phyloP scores from a whole-genome alignment of 2,329 filamentous ascomycete species.

The Hypoxylon sp. region DNA sequence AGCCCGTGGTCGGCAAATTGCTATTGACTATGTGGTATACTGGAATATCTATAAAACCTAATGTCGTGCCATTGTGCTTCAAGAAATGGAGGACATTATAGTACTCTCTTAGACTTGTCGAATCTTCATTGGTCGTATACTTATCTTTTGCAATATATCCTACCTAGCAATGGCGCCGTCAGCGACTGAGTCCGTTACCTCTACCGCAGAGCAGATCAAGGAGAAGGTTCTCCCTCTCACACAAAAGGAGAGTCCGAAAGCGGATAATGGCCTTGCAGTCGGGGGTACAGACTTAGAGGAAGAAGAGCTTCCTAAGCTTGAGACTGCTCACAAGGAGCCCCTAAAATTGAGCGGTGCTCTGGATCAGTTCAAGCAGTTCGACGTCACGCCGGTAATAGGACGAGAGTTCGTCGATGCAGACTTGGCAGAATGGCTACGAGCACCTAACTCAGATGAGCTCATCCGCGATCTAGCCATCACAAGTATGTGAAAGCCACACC shows the following conservation, averaged over 20 bases:
- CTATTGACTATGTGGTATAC: neutral
- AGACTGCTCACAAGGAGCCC: slow-evolving; percentile 46
- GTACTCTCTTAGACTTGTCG: no score
- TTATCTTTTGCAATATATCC: no score
- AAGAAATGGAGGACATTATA: no score
- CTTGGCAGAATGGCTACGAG: slow-evolving; percentile 67
- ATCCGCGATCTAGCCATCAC: slow-evolving; percentile 73
- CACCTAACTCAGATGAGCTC: slow-evolving; percentile 68
- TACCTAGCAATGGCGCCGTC: slow-evolving; percentile 39
- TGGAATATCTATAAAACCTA: slow-evolving; percentile 8
- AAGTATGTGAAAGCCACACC: slow-evolving; percentile 53
- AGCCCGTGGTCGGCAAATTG: slow-evolving; percentile 24
- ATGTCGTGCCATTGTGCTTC: neutral
- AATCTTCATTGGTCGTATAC: no score
- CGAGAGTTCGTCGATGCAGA: slow-evolving; percentile 67
- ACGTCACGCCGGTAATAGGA: slow-evolving; percentile 69
- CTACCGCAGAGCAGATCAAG: slow-evolving; percentile 39
- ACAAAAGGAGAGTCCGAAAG: slow-evolving; percentile 22
- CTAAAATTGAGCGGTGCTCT: slow-evolving; percentile 60
- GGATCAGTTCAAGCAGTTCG: slow-evolving; percentile 62
- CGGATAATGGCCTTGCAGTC: slow-evolving; percentile 22
- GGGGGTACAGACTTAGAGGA: slow-evolving; percentile 28
- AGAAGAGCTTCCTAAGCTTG: slow-evolving; percentile 36
- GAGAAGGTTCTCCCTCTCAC: slow-evolving; percentile 31
- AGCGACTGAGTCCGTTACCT: slow-evolving; percentile 39